Conservation (phyloP, 108 stramenopile species). For the Pseudonitzschia delicatissima region DNA sequence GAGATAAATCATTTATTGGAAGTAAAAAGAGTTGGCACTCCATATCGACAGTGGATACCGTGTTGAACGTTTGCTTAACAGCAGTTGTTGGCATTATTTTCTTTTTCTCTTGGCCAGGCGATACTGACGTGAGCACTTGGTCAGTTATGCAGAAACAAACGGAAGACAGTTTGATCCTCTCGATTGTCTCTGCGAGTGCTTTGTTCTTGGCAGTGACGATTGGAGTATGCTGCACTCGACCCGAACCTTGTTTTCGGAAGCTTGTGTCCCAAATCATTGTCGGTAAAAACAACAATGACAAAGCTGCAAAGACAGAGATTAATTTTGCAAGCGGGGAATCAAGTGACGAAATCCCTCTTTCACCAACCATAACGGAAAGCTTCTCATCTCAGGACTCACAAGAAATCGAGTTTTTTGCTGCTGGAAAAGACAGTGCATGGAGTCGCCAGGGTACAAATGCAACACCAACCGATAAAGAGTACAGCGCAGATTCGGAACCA, state of each 20-base stretch:
- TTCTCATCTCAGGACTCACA: neutral
- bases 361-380: neutral
- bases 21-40: constrained; percentile 18
- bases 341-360: too few species aligned
- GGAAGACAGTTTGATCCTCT: constrained; percentile 4
- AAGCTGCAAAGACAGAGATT: too few species aligned
- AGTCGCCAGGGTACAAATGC: neutral
- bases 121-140: neutral
- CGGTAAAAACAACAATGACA: neutral
- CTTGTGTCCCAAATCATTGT: neutral
- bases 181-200: neutral
- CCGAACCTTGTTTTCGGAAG: constrained; percentile 1
- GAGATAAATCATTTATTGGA: neutral
- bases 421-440: neutral
- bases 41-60: constrained; percentile 10
- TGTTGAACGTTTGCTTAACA: constrained; percentile 19
- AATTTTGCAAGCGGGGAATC: too few species aligned
- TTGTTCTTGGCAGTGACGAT: neutral
- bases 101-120: constrained; percentile 3
- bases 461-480: neutral
- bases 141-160: neutral
- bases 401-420: neutral
- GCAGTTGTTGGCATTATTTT: constrained; percentile 16
- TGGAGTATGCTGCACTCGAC: neutral
- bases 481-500: neutral